These are phyloP conservation scores for Sarcomyxa edulis DNA, from an alignment of 768 basidiomycete genomes.

Conservation along the genomic window DNA sequence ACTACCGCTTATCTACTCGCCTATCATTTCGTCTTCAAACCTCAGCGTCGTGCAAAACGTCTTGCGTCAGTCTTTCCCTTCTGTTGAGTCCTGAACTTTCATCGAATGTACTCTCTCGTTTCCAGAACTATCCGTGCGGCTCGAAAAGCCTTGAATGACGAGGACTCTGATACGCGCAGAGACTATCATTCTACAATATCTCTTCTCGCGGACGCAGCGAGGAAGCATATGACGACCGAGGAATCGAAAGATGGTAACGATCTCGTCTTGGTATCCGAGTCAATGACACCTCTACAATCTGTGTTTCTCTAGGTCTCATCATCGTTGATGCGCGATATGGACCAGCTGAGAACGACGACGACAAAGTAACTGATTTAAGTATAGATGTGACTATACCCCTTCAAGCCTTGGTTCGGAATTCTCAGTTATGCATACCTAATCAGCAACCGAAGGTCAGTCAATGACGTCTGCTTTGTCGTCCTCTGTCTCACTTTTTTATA, in stretches of 20 bases:
- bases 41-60: slow-evolving; percentile 47
- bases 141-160: slow-evolving; percentile 52
- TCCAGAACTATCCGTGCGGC: slow-evolving; percentile 65
- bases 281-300: no score
- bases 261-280: slow-evolving; percentile 1
- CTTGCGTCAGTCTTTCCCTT: slow-evolving; percentile 36
- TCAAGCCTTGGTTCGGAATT: slow-evolving; percentile 75
- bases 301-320: slow-evolving; percentile 58
- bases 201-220: slow-evolving; percentile 65
- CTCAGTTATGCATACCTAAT: slow-evolving; percentile 74
- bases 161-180: slow-evolving; percentile 54
- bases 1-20: slow-evolving; percentile 45
- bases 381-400: slow-evolving; percentile 79
- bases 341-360: slow-evolving; percentile 42
- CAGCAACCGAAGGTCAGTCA: slow-evolving; percentile 65
- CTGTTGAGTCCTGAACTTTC: slow-evolving; percentile 3
- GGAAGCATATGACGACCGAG: slow-evolving; percentile 59
- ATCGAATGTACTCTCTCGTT: slow-evolving; percentile 2
- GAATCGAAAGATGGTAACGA: slow-evolving; percentile 57
- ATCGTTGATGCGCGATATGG: slow-evolving; percentile 75
- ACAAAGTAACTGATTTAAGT: slow-evolving; percentile 47
- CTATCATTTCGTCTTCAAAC: slow-evolving; percentile 55
- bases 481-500: slow-evolving; percentile 22
- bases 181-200: slow-evolving; percentile 58
- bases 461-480: slow-evolving; percentile 8